Base-by-base conservation (phyloP, 2,329 filamentous ascomycete genomes). In the Orbilia ellipsospora region DNA sequence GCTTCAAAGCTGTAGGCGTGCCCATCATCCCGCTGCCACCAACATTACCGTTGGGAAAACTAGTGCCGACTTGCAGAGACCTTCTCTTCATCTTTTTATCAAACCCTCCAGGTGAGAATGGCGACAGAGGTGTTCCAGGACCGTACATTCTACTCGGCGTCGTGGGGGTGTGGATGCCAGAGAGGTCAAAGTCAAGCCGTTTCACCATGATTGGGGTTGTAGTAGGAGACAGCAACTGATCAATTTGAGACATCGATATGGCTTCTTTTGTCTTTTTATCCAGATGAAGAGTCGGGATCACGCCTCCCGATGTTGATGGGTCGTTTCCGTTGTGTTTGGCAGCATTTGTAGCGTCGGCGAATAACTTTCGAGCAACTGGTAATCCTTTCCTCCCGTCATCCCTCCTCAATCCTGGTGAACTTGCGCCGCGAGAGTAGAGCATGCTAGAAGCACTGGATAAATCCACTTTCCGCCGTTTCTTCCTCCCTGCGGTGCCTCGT, bases 401-500 rank as follows among this genome's bases (percentile, higher is more conserved):
- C 51, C 18, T 50, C 13, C 18, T 48, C 3, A 12, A 6, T 44
- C 36, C 10, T 2, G 20, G 8, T 18, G 26, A 31, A 16, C 45
- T n/a, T 15, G 50, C 48, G 1, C 12, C 18, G 48, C 5, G n/a
- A 13, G 48, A 52, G 18, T n/a, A 18, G 2, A n/a, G 13, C 13
- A 48, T 18, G 16, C 6, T n/a, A 6, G 18, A 23, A 12, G n/a
- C 12, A n/a, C 5, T 20, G 16, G 50, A 54, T 54, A 64, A 36
- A 31, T 72, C 63, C 3, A 78, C 40, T 77, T 82, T 84, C 78
- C 82, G 83, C 73, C 81, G 82, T 36, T 36, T 36, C 78, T 84
- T 85, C 65, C 80, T 82, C 80, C 1, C 83, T 80, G 1, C 88
- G 86, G 88, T 89, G 89, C 1, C 84, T 82, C 88, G 88, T 89